phyloP scores from a whole-genome alignment of 2,329 filamentous ascomycete species.

The Seiridium unicorne region DNA sequence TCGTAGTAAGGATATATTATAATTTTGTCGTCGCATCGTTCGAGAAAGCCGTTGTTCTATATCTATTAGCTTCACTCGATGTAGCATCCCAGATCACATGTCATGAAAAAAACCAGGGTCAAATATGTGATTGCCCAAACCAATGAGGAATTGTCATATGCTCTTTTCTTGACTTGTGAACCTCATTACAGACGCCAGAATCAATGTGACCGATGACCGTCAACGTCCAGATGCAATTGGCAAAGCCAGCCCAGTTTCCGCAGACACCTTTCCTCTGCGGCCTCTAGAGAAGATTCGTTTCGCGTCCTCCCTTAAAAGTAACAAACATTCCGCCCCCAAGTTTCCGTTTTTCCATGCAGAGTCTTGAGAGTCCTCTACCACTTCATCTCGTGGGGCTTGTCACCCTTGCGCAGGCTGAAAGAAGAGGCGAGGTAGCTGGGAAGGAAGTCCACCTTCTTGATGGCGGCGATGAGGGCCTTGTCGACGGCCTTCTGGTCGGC shows the following conservation, averaged over 20 bases:
- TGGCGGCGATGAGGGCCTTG: conserved; percentile 89
- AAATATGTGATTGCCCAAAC: conserved; percentile 4
- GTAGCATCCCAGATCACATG: not conserved
- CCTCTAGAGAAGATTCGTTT: conserved; percentile 26
- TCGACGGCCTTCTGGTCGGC: conserved; percentile 98
- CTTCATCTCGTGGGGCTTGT: conserved; percentile 99
- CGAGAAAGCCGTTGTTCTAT: not conserved
- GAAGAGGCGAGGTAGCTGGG: conserved; percentile 89
- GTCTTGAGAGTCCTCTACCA: conserved; percentile 61
- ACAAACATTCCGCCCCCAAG: conserved; percentile 11
- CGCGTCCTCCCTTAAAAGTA: conserved; percentile 23
- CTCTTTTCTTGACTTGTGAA: conserved; percentile 52
- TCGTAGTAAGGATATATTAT: too few relatives aligned
- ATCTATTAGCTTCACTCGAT: not conserved
- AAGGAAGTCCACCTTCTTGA: conserved; percentile 98
- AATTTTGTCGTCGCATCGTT: not conserved
- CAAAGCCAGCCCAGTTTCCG: conserved; percentile 55
- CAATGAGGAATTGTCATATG: conserved; percentile 16
- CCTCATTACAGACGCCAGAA: conserved; percentile 66
- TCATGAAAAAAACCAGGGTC: not conserved
- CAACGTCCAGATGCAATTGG: conserved; percentile 64
- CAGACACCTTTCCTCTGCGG: conserved; percentile 43
- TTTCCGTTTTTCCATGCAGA: conserved; percentile 2
- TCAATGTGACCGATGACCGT: conserved; percentile 61
- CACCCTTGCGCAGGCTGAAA: conserved; percentile 98